A percentile compares a stretch with the other conserved stretches of the same genome.
Evolutionary conservation across 2,329 filamentous ascomycete species (phyloP).

Genomic region (Lachnum nothofagi): DNA sequence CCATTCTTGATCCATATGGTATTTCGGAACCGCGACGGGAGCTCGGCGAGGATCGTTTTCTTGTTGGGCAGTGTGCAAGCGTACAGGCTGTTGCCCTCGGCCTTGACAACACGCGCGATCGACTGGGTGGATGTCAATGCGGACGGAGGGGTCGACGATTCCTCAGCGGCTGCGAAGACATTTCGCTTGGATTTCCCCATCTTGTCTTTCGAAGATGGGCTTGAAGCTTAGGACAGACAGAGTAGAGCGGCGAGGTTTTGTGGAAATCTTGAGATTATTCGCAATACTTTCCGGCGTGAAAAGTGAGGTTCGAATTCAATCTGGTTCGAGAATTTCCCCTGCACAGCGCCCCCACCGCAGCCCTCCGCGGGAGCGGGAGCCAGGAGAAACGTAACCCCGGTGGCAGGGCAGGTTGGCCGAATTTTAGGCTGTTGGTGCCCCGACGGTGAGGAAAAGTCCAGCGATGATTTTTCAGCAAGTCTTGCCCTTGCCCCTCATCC

Average conservation of each 20-base stretch:
- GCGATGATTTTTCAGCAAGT: too few relatives aligned
- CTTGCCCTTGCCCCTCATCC: too few relatives aligned
- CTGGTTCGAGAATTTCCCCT: not conserved
- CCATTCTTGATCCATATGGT: slow-evolving; percentile 91
- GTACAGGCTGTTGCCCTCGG: slow-evolving; percentile 86
- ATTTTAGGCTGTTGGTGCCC: too few relatives aligned
- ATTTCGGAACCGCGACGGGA: slow-evolving; percentile 79
- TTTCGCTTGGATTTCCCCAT: slow-evolving; percentile 76
- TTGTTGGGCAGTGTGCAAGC: slow-evolving; percentile 66
- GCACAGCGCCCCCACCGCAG: too few relatives aligned
- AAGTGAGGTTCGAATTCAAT: not conserved
- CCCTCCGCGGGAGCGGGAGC: not conserved
- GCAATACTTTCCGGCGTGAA: not conserved
- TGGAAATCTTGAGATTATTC: too few relatives aligned
- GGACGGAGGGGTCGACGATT: slow-evolving; percentile 56
- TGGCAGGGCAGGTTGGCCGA: not conserved
- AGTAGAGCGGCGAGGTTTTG: not conserved
- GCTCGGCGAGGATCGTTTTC: slow-evolving; percentile 67
- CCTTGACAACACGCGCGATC: slow-evolving; percentile 74
- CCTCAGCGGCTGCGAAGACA: slow-evolving; percentile 71
- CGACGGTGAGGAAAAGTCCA: too few relatives aligned
- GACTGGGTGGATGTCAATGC: slow-evolving; percentile 56
- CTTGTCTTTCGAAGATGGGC: not conserved
- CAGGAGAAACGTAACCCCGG: slow-evolving; percentile 3
- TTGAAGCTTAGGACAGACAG: not conserved